Evolutionary conservation across 345 rosid genomes (phyloP), one percentile per base, ranked within the genome.

Genomic region (Eucalyptus shirleyi): DNA sequence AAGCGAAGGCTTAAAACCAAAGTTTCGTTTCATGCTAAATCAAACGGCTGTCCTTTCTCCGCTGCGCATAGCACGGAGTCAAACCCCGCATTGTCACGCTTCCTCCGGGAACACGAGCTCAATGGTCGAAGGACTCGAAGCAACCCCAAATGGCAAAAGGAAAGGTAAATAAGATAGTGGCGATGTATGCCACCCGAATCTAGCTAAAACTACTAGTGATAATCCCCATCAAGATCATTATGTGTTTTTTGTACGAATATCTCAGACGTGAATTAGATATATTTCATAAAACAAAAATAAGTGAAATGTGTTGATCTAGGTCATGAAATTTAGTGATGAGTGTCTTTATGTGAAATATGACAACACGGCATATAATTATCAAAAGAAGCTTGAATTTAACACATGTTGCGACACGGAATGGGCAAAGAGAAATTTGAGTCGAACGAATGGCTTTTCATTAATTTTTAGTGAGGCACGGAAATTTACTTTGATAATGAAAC

Each of bases 241-340:
- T 26, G 34, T 62, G 69, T 13, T 62, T 62, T 62, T 62, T 28
- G 8, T 6, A 62, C 17, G 37, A 65, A n/a, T 65, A n/a, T n/a
- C 18, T 65, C 32, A 53, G 77, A 16, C 5, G 18, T n/a, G 11
- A 67, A n/a, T n/a, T n/a, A n/a, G 21, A 15, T 15, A 0, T 9
- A 5, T 30, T 32, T 32, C 13, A 18, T 67, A 32, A 67, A 9
- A 9, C 14, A 62, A 69, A 69, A n/a, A 6, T 16, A 32, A 32
- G 40, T 16, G 23, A 67, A n/a, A n/a, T 67, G 6, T 1, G 1
- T 32, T 9, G 11, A 65, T 67, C 0, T 32, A 2, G 6, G 5
- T 17, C 40, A 2, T 26, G 26, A 1, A 8, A 53, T 53, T 56
- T 23, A 24, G 62, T 24, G 62, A 28, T 55, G 11, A 23, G 2